These are phyloP conservation scores for Pythium folliculosum DNA, from an alignment of 352 stramenopile species.

Conservation along the genomic window DNA sequence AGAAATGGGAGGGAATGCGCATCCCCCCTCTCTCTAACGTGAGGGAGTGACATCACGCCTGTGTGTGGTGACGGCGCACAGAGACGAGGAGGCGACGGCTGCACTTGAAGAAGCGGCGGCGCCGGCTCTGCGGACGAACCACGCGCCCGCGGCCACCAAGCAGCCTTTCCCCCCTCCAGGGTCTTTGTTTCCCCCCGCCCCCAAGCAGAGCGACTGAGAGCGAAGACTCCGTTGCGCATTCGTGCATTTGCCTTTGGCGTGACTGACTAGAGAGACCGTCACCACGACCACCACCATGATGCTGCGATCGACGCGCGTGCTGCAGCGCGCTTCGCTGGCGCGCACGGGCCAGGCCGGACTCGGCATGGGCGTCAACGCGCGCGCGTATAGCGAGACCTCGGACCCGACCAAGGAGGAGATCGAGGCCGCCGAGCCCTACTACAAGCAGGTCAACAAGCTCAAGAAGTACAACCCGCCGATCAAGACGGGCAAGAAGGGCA, in stretches of 20 bases:
- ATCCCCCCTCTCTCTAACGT: too few species aligned
- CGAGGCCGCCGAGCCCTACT: constrained; percentile 42
- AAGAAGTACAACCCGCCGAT: constrained; percentile 83
- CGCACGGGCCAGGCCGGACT: constrained; percentile 1
- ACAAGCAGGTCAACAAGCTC: constrained; percentile 57
- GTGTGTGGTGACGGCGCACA: constrained; percentile 14
- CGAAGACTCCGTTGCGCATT: constrained; percentile 9
- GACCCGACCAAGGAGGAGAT: constrained; percentile 46
- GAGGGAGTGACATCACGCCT: neutral
- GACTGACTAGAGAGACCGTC: too few species aligned
- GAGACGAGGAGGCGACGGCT: constrained; percentile 17
- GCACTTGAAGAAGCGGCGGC: constrained; percentile 20
- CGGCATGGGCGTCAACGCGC: neutral
- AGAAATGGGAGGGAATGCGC: constrained; percentile 4
- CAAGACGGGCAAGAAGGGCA: constrained; percentile 74
- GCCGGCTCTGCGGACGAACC: constrained; percentile 19
- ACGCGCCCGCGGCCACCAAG: constrained; percentile 19
- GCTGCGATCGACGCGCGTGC: constrained; percentile 16
- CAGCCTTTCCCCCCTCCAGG: constrained; percentile 1
- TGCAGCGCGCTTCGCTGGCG: constrained; percentile 25
- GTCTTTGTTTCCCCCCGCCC: too few species aligned
- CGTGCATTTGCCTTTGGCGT: neutral
- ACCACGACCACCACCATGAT: neutral
- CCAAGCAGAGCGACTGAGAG: too few species aligned
- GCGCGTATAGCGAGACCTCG: constrained; percentile 34